Base-by-base conservation (phyloP, 2,329 filamentous ascomycete genomes). In the Metarhizium guizhouense region DNA sequence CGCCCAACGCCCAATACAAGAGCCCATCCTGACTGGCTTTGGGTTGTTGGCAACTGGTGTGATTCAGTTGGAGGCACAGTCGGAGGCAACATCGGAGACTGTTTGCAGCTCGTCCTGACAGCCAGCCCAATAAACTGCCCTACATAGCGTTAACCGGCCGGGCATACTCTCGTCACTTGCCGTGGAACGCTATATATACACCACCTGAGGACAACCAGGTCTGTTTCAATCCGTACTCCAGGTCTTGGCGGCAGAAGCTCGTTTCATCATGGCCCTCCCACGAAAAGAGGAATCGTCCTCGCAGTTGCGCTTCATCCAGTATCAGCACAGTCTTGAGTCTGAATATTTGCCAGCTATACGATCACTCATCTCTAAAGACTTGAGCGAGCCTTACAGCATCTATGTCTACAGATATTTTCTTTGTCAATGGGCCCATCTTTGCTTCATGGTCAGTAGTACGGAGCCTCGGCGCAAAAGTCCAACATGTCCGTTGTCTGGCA, bases 331-430 rank as follows among this genome's bases (percentile, higher is more conserved):
- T 10, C 73, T 85, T 20, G 84, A 86, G 64, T 72, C 77, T 47
- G 70, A 81, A 68, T 81, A 94, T 68, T 84, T 99, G 47, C 85
- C 91, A 40, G 85, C 90, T 47, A 96, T 99, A 71, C 86, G 93
- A 55, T 86, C 92, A 56, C 76, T 99, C 67, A 99, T 99, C 66
- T 94, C 92, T 48, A 95, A 93, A 66, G 94, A 97, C 68, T 80
- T 99, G 52, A 97, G 93, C 63, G 94, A 99, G 71, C 94, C 94
- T 1, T 99, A 99, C 71, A 97, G 93, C 73, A 97, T 99, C 69
- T 99, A 99, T 75, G 94, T 99, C 57, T 99, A 97, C 72, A 85
- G 94, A 36, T 99, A 99, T 71, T 99, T 99, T 65, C 77, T 99
- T 18, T 96, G 95, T 68, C 91, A 97, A 80, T 99, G 94, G 94